Evolutionary conservation across 2,329 filamentous ascomycete genomes (phyloP).

Genomic region (Plectosphaerella sp.): DNA sequence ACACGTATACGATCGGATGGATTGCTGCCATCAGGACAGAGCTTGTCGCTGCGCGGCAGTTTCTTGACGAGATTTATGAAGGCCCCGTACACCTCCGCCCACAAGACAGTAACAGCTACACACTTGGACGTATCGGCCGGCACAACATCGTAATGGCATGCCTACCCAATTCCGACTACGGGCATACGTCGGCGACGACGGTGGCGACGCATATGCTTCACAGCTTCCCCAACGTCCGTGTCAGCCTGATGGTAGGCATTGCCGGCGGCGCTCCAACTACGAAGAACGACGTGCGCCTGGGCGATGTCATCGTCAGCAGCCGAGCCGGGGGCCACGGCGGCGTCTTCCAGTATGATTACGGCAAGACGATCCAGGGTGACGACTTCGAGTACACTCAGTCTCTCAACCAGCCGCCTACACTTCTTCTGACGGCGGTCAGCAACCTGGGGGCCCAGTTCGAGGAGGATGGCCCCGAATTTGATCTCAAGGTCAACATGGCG

Average conservation of each 20-base stretch:
- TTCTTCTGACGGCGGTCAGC: conserved; percentile 9
- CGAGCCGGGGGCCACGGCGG: conserved; percentile 4
- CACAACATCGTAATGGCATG: conserved; percentile 17
- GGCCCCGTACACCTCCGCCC: too few relatives aligned
- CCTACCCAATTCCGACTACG: conserved; percentile 12
- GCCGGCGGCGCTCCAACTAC: conserved; percentile 28
- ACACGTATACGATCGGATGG: too few relatives aligned
- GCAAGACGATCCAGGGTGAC: conserved; percentile 14
- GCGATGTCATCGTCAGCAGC: conserved; percentile 10
- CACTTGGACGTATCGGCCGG: conserved; percentile 9
- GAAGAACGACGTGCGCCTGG: conserved; percentile 26
- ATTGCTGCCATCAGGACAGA: too few relatives aligned
- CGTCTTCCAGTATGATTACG: conserved; percentile 21
- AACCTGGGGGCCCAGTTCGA: too few relatives aligned
- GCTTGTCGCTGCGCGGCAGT: too few relatives aligned
- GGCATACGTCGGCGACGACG: conserved; percentile 1
- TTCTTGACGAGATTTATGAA: too few relatives aligned
- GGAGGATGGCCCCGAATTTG: too few relatives aligned
- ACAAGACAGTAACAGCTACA: conserved; percentile 12
- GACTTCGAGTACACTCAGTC: conserved; percentile 8
- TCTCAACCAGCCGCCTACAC: conserved; percentile 13
- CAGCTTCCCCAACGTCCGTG: conserved; percentile 22
- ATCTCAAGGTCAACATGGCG: too few relatives aligned
- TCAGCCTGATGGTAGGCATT: conserved; percentile 27
- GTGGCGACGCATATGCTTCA: conserved; percentile 21